Conservation (phyloP, 306 rosid species). For the Purshia tridentata region DNA sequence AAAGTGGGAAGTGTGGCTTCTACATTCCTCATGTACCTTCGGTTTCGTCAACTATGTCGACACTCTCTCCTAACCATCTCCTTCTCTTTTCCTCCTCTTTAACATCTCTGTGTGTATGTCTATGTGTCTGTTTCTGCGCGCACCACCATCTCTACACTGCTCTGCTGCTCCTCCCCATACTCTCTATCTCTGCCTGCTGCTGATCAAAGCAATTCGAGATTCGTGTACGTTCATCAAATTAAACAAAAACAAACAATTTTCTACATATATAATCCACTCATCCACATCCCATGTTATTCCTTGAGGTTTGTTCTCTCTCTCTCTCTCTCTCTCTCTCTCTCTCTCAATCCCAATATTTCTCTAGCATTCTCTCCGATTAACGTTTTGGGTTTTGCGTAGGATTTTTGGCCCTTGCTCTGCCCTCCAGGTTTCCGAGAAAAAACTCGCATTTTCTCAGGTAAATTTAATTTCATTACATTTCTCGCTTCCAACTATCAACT, state of each 20-base stretch:
- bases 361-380: neutral
- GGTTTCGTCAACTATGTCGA: constrained; percentile 51
- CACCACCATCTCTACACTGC: too few species aligned
- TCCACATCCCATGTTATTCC: constrained; percentile 48
- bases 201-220: neutral
- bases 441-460: constrained; percentile 51
- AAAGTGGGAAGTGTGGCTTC: constrained; percentile 15
- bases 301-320: constrained; percentile 50
- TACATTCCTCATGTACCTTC: neutral
- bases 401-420: constrained; percentile 57
- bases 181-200: neutral
- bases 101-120: neutral
- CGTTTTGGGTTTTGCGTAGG: constrained; percentile 36
- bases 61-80: constrained; percentile 39
- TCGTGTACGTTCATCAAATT: constrained; percentile 1
- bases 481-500: neutral
- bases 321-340: neutral
- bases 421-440: constrained; percentile 31
- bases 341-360: neutral
- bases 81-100: neutral
- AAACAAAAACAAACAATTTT: too few species aligned
- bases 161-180: too few species aligned
- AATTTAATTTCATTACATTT: neutral
- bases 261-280: neutral
- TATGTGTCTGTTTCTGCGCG: neutral